Evolutionary conservation across 1,284 basidiomycete genomes (phyloP).

Genomic region (Boletus smithii): DNA sequence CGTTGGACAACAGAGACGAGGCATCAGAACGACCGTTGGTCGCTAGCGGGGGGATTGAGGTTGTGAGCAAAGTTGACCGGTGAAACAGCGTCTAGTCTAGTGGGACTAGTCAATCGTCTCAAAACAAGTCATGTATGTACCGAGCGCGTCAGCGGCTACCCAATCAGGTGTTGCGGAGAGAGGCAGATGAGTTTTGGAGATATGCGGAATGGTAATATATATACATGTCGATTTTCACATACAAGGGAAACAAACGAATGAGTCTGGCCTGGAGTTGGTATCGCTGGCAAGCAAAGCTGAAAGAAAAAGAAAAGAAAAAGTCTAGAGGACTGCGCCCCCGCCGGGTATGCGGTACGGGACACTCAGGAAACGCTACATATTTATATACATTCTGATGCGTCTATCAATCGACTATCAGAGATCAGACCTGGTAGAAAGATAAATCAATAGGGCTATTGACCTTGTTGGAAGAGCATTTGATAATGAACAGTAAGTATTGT

Average conservation of each 20-base stretch:
- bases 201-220: background rate
- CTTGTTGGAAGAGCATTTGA: background rate
- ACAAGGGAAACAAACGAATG: background rate
- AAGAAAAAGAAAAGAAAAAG: background rate
- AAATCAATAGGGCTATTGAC: background rate
- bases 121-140: no score
- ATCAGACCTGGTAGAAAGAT: background rate
- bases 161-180: no score
- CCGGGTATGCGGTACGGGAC: no score
- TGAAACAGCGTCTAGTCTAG: no score
- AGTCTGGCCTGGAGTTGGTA: background rate
- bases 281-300: background rate
- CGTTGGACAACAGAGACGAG: no score
- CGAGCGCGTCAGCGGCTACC: no score
- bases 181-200: background rate
- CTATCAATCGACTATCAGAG: conserved; percentile 1
- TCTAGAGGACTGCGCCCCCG: no score
- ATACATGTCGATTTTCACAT: background rate
- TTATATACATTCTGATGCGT: background rate
- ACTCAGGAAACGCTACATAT: background rate
- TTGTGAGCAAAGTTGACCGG: no score
- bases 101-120: no score
- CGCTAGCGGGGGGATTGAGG: no score
- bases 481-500: background rate
- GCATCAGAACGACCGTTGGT: no score